phyloP scores from a whole-genome alignment of 225 moss, liverwort and hornwort genomes.

The Polytrichum commune region DNA sequence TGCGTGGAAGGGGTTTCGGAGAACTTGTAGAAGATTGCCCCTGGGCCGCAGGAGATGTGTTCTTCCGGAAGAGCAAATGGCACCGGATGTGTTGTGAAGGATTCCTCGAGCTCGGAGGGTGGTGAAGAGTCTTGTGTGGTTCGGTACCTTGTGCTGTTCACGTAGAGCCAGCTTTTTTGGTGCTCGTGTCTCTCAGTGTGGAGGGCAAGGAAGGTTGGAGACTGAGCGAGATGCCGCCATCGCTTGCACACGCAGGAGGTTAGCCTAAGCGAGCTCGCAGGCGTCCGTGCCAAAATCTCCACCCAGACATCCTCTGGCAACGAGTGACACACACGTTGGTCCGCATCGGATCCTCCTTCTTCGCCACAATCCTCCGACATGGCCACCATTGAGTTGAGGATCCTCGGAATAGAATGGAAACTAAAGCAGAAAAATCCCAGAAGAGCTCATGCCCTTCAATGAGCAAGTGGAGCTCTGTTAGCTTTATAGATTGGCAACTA shows the following conservation, averaged over 20 bases:
- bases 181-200: conserved; percentile 22
- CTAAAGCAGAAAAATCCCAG: no score
- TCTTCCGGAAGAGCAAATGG: background rate
- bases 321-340: no score
- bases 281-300: conserved; percentile 15
- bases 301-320: conserved; percentile 4
- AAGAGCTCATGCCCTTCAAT: no score
- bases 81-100: background rate
- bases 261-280: conserved; percentile 7
- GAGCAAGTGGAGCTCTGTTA: no score
- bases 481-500: no score
- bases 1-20: background rate
- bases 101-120: background rate
- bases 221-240: conserved; percentile 23
- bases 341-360: no score
- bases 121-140: background rate
- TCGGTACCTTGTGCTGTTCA: conserved; percentile 28
- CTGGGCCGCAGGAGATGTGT: conserved; percentile 24
- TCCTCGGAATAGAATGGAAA: no score
- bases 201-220: conserved; percentile 20
- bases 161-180: conserved; percentile 38
- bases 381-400: no score
- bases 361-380: no score
- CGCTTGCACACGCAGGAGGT: conserved; percentile 27
- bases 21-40: conserved; percentile 17